phyloP scores from a whole-genome alignment of 2,329 filamentous ascomycete genomes.

The Alternaria hordeiaustralica region DNA sequence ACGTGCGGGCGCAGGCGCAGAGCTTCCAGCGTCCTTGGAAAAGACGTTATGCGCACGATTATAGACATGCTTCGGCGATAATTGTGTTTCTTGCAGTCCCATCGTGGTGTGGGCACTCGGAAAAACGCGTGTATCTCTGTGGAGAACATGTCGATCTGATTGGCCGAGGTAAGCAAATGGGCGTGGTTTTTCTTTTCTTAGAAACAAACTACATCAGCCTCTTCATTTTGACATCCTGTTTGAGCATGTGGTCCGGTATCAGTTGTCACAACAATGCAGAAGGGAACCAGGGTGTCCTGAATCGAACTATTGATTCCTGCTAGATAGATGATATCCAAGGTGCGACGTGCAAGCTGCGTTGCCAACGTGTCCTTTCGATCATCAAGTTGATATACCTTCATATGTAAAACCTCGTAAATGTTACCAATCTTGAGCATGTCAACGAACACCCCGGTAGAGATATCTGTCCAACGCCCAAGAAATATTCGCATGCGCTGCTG shows the following conservation, averaged over 20 bases:
- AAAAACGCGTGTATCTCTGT: not conserved
- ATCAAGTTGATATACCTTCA: constrained; percentile 1
- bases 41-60: not conserved
- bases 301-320: not conserved
- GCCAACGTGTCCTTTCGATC: not conserved
- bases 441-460: not conserved
- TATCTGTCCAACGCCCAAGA: not conserved
- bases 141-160: not conserved
- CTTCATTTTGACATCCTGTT: not conserved
- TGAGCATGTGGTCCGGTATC: not conserved
- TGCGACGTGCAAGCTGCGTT: not conserved
- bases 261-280: not conserved
- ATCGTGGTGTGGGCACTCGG: not conserved
- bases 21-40: not conserved
- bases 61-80: not conserved
- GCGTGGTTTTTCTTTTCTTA: not conserved
- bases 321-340: not conserved
- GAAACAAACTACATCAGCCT: not conserved
- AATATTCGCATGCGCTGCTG: not conserved
- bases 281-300: not conserved
- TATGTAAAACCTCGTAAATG: constrained; percentile 1
- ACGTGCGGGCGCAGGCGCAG: not conserved
- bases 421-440: not conserved
- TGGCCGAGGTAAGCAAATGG: not conserved
- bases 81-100: not conserved